A percentile compares a stretch with the other conserved stretches of the same genome.
phyloP scores from a whole-genome alignment of 345 rosid species.

The Salix suchowensis region DNA sequence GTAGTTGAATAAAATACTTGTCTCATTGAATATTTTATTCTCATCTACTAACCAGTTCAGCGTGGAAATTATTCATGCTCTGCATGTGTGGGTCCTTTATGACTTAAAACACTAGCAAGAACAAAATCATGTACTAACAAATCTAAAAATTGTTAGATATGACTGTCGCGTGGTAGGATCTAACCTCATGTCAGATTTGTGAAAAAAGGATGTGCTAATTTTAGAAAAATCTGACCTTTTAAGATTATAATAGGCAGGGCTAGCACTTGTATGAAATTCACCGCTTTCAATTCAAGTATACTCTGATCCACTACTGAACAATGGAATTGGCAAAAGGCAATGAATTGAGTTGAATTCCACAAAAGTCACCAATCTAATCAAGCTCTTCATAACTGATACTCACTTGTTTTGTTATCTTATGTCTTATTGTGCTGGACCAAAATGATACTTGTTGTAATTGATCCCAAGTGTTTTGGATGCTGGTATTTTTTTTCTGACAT shows the following conservation, averaged over 20 bases:
- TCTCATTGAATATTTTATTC: not conserved
- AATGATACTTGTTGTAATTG: not conserved
- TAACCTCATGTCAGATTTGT: not conserved
- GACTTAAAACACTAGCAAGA: not conserved
- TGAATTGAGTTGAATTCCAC: not conserved
- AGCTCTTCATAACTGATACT: not conserved
- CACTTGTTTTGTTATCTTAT: not conserved
- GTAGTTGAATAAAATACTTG: not conserved
- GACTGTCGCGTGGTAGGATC: not conserved
- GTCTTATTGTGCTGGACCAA: not conserved
- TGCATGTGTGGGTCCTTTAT: not conserved
- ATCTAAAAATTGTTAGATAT: not conserved
- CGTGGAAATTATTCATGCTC: not conserved
- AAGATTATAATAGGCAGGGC: not conserved
- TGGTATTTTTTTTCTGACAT: conserved; percentile 13
- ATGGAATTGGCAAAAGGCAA: not conserved
- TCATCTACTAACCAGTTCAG: not conserved
- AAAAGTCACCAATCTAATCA: not conserved
- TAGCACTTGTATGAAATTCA: not conserved
- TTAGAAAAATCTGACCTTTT: not conserved
- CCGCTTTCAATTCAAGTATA: not conserved
- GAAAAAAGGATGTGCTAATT: not conserved
- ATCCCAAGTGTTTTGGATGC: not conserved
- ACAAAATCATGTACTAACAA: not conserved
- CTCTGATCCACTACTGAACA: not conserved